Evolutionary conservation across 495 filamentous ascomycete genomes (phyloP).

Genomic region (Aspergillus wentii): DNA sequence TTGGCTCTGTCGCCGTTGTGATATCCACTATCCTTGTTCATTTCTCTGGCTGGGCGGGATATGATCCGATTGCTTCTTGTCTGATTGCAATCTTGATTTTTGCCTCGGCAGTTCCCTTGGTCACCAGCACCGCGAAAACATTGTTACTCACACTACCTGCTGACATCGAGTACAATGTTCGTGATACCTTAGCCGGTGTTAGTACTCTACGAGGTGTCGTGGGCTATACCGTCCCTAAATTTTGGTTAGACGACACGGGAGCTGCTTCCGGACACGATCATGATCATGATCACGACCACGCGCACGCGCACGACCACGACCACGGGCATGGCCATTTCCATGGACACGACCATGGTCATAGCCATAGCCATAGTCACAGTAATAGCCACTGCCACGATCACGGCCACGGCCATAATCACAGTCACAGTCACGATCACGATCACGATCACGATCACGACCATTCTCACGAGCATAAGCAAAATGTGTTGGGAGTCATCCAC

Average conservation of each 20-base stretch:
- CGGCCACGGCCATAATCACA: conserved; percentile 9
- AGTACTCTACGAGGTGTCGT: conserved; percentile 78
- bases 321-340: conserved; percentile 5
- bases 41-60: conserved; percentile 84
- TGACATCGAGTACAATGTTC: conserved; percentile 82
- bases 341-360: conserved; percentile 11
- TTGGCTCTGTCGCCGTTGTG: conserved; percentile 92
- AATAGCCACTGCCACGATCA: conserved; percentile 11
- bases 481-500: conserved; percentile 73
- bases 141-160: conserved; percentile 80
- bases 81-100: conserved; percentile 93
- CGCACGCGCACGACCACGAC: conserved; percentile 9
- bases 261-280: conserved; percentile 21
- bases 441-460: conserved; percentile 22
- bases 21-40: conserved; percentile 85
- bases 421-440: conserved; percentile 9
- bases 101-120: conserved; percentile 79
- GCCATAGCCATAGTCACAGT: conserved; percentile 6
- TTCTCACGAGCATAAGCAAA: conserved; percentile 33
- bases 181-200: conserved; percentile 79
- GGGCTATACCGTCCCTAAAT: conserved; percentile 81
- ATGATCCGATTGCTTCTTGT: conserved; percentile 91
- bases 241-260: conserved; percentile 82
- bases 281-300: conserved; percentile 18
- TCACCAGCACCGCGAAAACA: conserved; percentile 74